Conservation (phyloP, 2,329 filamentous ascomycete species). For the Ophiostoma novo-ulmi region DNA sequence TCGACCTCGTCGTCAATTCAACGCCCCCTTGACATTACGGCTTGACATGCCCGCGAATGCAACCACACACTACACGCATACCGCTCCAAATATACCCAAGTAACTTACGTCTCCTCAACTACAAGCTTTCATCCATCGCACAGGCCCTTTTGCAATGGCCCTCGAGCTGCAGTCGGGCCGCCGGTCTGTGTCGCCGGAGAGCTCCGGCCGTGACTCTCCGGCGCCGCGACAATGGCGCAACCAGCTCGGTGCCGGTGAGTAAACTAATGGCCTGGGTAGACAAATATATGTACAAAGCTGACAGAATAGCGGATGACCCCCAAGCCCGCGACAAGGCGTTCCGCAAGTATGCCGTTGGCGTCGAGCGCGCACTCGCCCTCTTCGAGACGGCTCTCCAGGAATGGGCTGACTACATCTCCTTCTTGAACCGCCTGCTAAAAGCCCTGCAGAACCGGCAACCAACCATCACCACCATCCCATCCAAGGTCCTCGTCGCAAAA, state of each 20-base stretch:
- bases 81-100: neutral
- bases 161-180: slow-evolving; percentile 55
- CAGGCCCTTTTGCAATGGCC: slow-evolving; percentile 46
- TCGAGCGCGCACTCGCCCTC: slow-evolving; percentile 79
- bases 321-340: slow-evolving; percentile 62
- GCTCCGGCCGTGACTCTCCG: slow-evolving; percentile 76
- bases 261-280: neutral
- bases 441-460: slow-evolving; percentile 81
- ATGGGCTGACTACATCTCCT: slow-evolving; percentile 99
- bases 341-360: slow-evolving; percentile 80
- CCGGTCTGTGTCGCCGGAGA: slow-evolving; percentile 67
- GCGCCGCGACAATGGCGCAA: slow-evolving; percentile 71
- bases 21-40: neutral
- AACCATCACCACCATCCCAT: slow-evolving; percentile 66
- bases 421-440: slow-evolving; percentile 86
- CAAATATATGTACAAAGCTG: neutral
- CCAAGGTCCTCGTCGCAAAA: slow-evolving; percentile 78
- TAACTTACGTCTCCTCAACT: neutral
- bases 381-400: slow-evolving; percentile 94
- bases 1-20: neutral
- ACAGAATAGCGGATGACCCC: slow-evolving; percentile 41
- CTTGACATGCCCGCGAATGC: slow-evolving; percentile 18
- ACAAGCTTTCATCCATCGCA: slow-evolving; percentile 13
- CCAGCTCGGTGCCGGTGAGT: slow-evolving; percentile 66
- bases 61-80: neutral